Conservation (phyloP, 1,139 yeast species). For the Suhomyces anneliseae region DNA sequence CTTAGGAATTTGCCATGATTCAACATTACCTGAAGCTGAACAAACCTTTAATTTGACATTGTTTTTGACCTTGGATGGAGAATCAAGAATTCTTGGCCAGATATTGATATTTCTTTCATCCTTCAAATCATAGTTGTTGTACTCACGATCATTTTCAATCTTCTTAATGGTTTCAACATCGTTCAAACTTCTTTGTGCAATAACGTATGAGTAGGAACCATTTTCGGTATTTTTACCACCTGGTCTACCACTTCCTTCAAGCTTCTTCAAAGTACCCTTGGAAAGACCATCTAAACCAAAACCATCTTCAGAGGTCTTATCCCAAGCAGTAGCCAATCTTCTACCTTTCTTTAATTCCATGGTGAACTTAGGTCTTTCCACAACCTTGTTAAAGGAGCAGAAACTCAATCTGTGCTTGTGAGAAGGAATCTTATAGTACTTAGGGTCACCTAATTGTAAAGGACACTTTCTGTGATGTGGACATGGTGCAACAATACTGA, state of each 20-base stretch:
- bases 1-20: slow-evolving; percentile 85
- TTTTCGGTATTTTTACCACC: slow-evolving; percentile 71
- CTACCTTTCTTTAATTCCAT: slow-evolving; percentile 84
- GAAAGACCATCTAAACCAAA: slow-evolving; percentile 42
- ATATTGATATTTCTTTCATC: slow-evolving; percentile 36
- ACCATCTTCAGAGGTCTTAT: slow-evolving; percentile 51
- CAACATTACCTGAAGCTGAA: slow-evolving; percentile 74
- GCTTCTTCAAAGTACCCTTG: slow-evolving; percentile 26
- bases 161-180: slow-evolving; percentile 31
- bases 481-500: slow-evolving; percentile 83
- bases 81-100: slow-evolving; percentile 75
- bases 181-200: slow-evolving; percentile 59
- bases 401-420: slow-evolving; percentile 64
- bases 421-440: slow-evolving; percentile 59
- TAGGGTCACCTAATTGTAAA: slow-evolving; percentile 73
- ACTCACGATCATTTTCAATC: slow-evolving; percentile 37
- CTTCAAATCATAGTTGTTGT: slow-evolving; percentile 20
- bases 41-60: slow-evolving; percentile 82
- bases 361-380: slow-evolving; percentile 74
- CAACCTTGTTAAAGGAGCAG: slow-evolving; percentile 74
- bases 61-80: slow-evolving; percentile 77
- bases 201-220: slow-evolving; percentile 74
- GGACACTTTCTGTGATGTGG: slow-evolving; percentile 89
- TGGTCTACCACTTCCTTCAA: slow-evolving; percentile 66
- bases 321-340: slow-evolving; percentile 74